A percentile compares a stretch with the other conserved stretches of the same genome.
These are phyloP conservation scores for Cladosporium colombiae DNA, from an alignment of 2,329 filamentous ascomycete species.

Conservation along the genomic window DNA sequence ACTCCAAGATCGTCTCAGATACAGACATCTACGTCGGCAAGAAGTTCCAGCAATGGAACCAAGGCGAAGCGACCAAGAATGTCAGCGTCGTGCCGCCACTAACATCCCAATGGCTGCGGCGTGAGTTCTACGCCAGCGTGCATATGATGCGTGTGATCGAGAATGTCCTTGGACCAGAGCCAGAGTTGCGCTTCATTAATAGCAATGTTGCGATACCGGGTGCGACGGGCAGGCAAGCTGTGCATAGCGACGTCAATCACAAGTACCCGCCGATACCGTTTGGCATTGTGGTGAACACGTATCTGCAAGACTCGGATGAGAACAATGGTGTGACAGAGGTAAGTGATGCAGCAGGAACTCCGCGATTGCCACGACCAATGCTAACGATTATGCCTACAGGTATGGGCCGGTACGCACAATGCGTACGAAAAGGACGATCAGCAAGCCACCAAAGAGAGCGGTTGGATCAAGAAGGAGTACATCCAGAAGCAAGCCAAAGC, in stretches of 20 bases:
- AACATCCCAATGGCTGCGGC: conserved; percentile 24
- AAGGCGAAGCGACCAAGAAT: conserved; percentile 25
- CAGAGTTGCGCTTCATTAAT: conserved; percentile 37
- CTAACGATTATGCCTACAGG: neutral
- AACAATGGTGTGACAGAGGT: conserved; percentile 54
- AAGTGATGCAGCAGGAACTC: neutral
- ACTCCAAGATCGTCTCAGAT: conserved; percentile 26
- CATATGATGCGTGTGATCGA: conserved; percentile 26
- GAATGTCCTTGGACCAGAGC: conserved; percentile 34
- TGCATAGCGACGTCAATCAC: conserved; percentile 39
- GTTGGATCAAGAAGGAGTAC: conserved; percentile 38
- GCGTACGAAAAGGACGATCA: conserved; percentile 39
- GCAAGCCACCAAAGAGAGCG: conserved; percentile 26
- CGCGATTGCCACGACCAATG: neutral
- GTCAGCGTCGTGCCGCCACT: conserved; percentile 27
- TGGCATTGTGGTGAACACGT: conserved; percentile 50
- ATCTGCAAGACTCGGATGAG: conserved; percentile 47
- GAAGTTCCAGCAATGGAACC: conserved; percentile 26
- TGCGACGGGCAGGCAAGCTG: conserved; percentile 33
- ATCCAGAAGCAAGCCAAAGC: conserved; percentile 37
- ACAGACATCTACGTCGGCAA: conserved; percentile 20
- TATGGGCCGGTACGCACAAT: conserved; percentile 52
- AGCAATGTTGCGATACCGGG: conserved; percentile 39
- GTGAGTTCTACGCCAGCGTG: conserved; percentile 28
- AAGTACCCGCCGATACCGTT: conserved; percentile 43